phyloP scores from a whole-genome alignment of 371 early-diverging fungal genomes.

The Actinomucor elegans region DNA sequence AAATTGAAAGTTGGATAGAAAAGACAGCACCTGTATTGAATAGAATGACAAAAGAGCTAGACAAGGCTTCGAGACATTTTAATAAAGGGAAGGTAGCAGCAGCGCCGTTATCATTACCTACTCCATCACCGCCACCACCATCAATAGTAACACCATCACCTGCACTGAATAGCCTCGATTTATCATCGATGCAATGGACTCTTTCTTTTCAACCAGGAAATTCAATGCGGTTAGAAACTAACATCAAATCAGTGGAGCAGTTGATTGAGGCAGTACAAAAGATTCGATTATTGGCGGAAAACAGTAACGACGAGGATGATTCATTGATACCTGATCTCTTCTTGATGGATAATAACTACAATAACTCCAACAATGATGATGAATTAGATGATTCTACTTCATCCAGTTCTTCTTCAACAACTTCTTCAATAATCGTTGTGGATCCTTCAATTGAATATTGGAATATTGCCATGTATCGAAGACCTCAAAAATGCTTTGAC shows the following conservation, averaged over 20 bases:
- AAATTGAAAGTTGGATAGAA: conserved; percentile 54
- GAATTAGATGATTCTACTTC: conserved; percentile 5
- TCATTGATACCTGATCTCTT: too few species aligned
- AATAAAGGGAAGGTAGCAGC: conserved; percentile 18
- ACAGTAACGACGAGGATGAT: too few species aligned
- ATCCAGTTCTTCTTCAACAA: neutral
- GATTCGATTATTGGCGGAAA: conserved; percentile 32
- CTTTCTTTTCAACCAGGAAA: conserved; percentile 44
- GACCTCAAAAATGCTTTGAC: conserved; percentile 35
- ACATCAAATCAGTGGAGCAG: conserved; percentile 50
- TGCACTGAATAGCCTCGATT: conserved; percentile 1
- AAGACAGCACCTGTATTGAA: conserved; percentile 44
- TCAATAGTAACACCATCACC: neutral
- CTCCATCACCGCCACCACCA: neutral
- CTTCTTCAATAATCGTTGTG: neutral
- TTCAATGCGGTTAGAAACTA: conserved; percentile 44
- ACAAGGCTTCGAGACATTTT: conserved; percentile 44
- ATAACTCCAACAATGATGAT: conserved; percentile 4
- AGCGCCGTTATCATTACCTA: neutral
- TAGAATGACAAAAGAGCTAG: conserved; percentile 49
- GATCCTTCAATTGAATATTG: conserved; percentile 45
- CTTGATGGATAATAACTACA: too few species aligned
- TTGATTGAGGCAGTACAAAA: conserved; percentile 50
- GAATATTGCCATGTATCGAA: conserved; percentile 32
- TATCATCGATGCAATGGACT: conserved; percentile 42